phyloP scores from a whole-genome alignment of 345 rosid species.

The Rhizophora mangle region DNA sequence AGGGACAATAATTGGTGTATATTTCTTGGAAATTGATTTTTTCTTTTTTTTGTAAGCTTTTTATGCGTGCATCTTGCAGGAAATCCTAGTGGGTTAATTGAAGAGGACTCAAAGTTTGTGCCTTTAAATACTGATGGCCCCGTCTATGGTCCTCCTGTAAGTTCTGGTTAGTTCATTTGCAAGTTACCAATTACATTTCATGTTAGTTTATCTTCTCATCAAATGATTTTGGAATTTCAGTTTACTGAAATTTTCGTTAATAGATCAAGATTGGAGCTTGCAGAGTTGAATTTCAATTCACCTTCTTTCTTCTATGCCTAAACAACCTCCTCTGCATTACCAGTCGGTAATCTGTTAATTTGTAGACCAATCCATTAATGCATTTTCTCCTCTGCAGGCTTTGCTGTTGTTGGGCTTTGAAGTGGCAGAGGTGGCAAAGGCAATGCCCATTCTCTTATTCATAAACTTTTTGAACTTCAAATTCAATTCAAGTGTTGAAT shows the following conservation, averaged over 20 bases:
- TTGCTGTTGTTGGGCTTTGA: slow-evolving; percentile 69
- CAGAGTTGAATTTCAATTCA: neutral
- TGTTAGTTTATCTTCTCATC: neutral
- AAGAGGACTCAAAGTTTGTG: slow-evolving; percentile 69
- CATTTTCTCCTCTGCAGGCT: slow-evolving; percentile 42
- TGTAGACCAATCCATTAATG: neutral
- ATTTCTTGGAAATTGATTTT: neutral
- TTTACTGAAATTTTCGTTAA: neutral
- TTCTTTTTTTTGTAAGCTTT: neutral
- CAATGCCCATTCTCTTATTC: slow-evolving; percentile 14
- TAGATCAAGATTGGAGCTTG: no score
- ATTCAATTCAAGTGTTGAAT: neutral
- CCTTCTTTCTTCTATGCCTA: neutral
- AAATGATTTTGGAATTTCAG: neutral
- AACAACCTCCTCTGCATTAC: neutral
- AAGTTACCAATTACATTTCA: neutral
- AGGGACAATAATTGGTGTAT: no score
- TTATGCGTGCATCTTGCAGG: slow-evolving; percentile 32
- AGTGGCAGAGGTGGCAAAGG: slow-evolving; percentile 60
- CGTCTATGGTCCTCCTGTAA: slow-evolving; percentile 80
- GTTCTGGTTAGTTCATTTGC: slow-evolving; percentile 45
- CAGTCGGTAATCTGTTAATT: neutral
- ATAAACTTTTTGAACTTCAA: neutral
- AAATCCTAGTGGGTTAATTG: slow-evolving; percentile 44
- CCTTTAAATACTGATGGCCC: slow-evolving; percentile 74